phyloP scores from a whole-genome alignment of 2,329 filamentous ascomycete species.

The Xylaria sp. region DNA sequence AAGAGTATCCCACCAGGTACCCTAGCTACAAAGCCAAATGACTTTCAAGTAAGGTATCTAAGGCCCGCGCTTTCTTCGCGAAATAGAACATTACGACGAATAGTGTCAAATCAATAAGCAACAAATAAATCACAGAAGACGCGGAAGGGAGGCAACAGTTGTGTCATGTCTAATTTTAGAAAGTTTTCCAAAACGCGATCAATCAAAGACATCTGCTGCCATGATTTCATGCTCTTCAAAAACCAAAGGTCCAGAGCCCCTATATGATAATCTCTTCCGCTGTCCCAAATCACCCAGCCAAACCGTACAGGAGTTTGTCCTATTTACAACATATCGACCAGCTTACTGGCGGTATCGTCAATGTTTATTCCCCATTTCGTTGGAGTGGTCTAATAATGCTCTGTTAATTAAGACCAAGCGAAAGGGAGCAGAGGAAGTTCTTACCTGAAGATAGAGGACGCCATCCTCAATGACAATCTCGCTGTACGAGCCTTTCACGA shows the following conservation, averaged over 20 bases:
- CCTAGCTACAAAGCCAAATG: not conserved
- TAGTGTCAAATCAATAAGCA: too few relatives aligned
- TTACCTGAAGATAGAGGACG: conserved; percentile 61
- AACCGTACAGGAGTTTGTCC: not conserved
- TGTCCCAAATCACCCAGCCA: not conserved
- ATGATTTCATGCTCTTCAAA: conserved; percentile 24
- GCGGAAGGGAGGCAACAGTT: not conserved
- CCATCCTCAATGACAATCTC: conserved; percentile 61
- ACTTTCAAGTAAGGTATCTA: too few relatives aligned
- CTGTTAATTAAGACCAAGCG: not conserved
- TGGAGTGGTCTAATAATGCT: conserved; percentile 37
- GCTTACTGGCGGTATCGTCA: conserved; percentile 37
- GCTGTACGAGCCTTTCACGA: conserved; percentile 55
- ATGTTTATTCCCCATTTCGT: conserved; percentile 43
- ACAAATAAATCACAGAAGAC: not conserved
- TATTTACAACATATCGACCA: conserved; percentile 45
- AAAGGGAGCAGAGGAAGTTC: conserved; percentile 9
- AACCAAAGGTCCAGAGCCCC: not conserved
- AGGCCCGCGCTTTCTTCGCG: too few relatives aligned
- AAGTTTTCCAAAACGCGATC: not conserved
- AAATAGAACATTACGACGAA: too few relatives aligned
- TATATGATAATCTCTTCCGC: not conserved
- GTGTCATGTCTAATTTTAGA: not conserved
- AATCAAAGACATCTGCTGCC: not conserved
- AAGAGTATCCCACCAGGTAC: not conserved